Percentiles rank a stretch among this genome's conserved stretches.
These are phyloP conservation scores for Zychaea mexicana DNA, from an alignment of 371 early-diverging fungal genomes.

Conservation along the genomic window DNA sequence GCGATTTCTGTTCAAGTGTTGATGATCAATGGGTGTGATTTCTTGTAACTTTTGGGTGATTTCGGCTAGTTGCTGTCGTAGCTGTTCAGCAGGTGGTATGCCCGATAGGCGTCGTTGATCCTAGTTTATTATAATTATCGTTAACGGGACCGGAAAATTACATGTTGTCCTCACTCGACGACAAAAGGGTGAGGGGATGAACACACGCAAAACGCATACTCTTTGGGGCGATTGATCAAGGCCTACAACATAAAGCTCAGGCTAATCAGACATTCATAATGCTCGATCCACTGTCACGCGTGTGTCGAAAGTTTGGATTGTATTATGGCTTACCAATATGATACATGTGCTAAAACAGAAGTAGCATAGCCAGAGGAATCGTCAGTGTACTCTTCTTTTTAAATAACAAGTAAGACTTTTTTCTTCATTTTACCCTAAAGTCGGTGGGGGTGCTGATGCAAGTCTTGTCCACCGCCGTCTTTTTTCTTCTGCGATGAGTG, in stretches of 20 bases:
- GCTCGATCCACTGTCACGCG: no score
- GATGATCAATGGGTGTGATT: not conserved
- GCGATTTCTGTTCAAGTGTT: not conserved
- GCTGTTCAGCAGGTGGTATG: constrained; percentile 6
- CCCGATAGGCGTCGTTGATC: constrained; percentile 3
- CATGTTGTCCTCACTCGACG: not conserved
- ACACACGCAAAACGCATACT: not conserved
- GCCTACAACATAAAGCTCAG: not conserved
- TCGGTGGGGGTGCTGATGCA: constrained; percentile 34
- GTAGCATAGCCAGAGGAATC: not conserved
- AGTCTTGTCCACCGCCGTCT: constrained; percentile 24
- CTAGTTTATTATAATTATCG: not conserved
- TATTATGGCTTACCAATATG: constrained; percentile 34
- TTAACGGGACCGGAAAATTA: not conserved
- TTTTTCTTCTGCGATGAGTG: constrained; percentile 17
- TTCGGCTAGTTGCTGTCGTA: constrained; percentile 15
- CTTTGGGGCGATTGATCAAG: not conserved
- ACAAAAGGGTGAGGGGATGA: not conserved
- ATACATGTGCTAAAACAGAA: constrained; percentile 38
- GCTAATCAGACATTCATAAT: not conserved
- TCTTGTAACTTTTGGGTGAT: constrained; percentile 12
- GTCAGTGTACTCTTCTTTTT: not conserved
- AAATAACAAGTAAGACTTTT: not conserved
- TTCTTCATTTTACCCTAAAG: constrained; percentile 29
- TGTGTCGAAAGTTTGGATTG: no score